These are phyloP conservation scores for Pisolithus tinctorius DNA, from an alignment of 768 basidiomycete species.

Conservation along the genomic window DNA sequence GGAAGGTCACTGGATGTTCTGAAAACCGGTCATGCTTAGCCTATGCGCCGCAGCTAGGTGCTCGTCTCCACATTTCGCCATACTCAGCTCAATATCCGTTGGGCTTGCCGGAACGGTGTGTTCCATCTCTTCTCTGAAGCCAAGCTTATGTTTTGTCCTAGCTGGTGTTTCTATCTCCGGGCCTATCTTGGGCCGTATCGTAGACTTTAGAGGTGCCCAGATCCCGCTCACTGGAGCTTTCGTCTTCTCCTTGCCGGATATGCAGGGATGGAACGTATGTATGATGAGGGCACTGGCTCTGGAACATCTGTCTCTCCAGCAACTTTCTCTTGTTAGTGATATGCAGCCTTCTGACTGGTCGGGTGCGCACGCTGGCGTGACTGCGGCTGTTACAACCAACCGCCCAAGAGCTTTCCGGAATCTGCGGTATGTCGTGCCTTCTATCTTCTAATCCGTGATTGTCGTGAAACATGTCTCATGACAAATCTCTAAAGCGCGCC, in stretches of 20 bases:
- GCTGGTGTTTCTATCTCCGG: conserved; percentile 71
- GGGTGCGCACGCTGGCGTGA: conserved; percentile 64
- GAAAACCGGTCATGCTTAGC: conserved; percentile 32
- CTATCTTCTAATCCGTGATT: not conserved
- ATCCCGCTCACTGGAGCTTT: conserved; percentile 53
- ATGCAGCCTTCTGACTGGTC: conserved; percentile 66
- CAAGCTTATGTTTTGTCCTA: conserved; percentile 28
- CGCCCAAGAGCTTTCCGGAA: conserved; percentile 74
- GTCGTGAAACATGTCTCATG: not conserved
- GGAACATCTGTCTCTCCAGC: conserved; percentile 30
- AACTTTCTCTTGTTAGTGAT: conserved; percentile 43
- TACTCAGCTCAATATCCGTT: conserved; percentile 67
- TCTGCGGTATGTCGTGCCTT: conserved; percentile 40
- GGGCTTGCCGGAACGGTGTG: conserved; percentile 62
- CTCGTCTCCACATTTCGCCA: conserved; percentile 63
- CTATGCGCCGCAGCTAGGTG: conserved; percentile 74
- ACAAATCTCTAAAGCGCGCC: conserved; percentile 42
- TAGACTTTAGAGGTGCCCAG: conserved; percentile 62
- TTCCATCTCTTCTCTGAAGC: not conserved
- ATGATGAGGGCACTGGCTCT: conserved; percentile 37
- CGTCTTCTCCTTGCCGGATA: conserved; percentile 61
- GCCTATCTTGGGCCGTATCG: conserved; percentile 68
- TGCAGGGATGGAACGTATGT: conserved; percentile 58
- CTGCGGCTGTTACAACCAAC: conserved; percentile 67
- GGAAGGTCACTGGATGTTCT: not conserved